Conservation (phyloP, 306 rosid species). For the Dalbergia oliveri region DNA sequence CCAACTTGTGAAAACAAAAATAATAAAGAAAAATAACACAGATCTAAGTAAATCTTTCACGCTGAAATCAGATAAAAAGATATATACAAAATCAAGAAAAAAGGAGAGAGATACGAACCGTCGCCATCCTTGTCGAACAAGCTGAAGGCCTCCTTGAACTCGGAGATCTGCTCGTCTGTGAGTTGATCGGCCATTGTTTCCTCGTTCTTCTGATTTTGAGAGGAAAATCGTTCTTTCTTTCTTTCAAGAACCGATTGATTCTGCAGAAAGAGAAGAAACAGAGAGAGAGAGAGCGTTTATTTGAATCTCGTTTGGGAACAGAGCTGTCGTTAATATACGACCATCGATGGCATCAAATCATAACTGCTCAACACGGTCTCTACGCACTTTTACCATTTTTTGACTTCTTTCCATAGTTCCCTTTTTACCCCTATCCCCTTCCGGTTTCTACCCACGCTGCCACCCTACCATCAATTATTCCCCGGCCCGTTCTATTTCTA, state of each 20-base stretch:
- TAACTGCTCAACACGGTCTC: constrained; percentile 36
- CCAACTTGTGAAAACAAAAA: neutral
- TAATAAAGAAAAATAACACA: neutral
- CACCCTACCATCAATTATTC: neutral
- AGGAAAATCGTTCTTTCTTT: constrained; percentile 15
- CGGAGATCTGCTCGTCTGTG: constrained; percentile 82
- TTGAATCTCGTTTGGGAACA: constrained; percentile 2
- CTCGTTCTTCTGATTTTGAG: neutral
- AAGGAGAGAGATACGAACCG: constrained; percentile 53
- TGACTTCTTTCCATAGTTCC: neutral
- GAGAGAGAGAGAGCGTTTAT: neutral
- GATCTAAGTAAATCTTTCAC: constrained; percentile 33
- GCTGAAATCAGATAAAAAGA: neutral
- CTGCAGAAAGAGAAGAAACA: constrained; percentile 15
- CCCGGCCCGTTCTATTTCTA: too few species aligned
- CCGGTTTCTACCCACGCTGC: neutral
- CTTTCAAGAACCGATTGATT: neutral
- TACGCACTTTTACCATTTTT: constrained; percentile 33
- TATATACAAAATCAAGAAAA: neutral
- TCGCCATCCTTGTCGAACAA: constrained; percentile 83
- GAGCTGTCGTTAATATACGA: constrained; percentile 31
- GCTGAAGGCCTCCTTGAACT: constrained; percentile 83
- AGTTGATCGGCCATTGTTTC: constrained; percentile 75
- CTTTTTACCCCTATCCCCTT: too few species aligned
- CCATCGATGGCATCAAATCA: neutral